phyloP scores from a whole-genome alignment of 2,329 filamentous ascomycete species.

The Trichoderma sp. region DNA sequence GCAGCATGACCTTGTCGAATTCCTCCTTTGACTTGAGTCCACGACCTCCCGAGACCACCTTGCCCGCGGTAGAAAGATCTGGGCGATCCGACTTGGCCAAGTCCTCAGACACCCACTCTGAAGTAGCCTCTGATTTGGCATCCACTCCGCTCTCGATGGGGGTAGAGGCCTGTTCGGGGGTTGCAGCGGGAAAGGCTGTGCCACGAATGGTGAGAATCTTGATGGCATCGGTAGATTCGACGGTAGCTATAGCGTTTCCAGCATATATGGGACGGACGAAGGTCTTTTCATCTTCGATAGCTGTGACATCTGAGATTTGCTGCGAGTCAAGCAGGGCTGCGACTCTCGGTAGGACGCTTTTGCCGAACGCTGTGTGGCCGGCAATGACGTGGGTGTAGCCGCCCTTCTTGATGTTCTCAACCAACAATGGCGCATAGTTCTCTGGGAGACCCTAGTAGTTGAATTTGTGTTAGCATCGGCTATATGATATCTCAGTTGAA shows the following conservation, averaged over 20 bases:
- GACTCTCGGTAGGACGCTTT: slow-evolving; percentile 88
- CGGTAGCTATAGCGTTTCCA: slow-evolving; percentile 94
- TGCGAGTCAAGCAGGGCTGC: slow-evolving; percentile 89
- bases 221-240: slow-evolving; percentile 81
- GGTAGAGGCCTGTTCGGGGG: slow-evolving; percentile 71
- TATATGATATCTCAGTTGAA: not conserved
- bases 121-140: slow-evolving; percentile 70
- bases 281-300: slow-evolving; percentile 84
- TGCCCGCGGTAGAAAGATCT: slow-evolving; percentile 84
- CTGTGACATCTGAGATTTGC: slow-evolving; percentile 89
- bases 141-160: slow-evolving; percentile 79
- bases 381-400: slow-evolving; percentile 90
- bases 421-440: slow-evolving; percentile 88
- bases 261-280: slow-evolving; percentile 98
- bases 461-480: not conserved
- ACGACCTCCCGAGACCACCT: slow-evolving; percentile 89
- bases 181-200: slow-evolving; percentile 81
- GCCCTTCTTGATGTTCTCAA: slow-evolving; percentile 96
- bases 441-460: slow-evolving; percentile 74
- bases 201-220: slow-evolving; percentile 93
- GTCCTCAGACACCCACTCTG: slow-evolving; percentile 93
- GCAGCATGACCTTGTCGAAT: slow-evolving; percentile 89
- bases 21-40: slow-evolving; percentile 98
- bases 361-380: slow-evolving; percentile 93
- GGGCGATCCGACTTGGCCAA: slow-evolving; percentile 91